phyloP scores from a whole-genome alignment of 768 basidiomycete species.

The Amanita pseudoporphyria region DNA sequence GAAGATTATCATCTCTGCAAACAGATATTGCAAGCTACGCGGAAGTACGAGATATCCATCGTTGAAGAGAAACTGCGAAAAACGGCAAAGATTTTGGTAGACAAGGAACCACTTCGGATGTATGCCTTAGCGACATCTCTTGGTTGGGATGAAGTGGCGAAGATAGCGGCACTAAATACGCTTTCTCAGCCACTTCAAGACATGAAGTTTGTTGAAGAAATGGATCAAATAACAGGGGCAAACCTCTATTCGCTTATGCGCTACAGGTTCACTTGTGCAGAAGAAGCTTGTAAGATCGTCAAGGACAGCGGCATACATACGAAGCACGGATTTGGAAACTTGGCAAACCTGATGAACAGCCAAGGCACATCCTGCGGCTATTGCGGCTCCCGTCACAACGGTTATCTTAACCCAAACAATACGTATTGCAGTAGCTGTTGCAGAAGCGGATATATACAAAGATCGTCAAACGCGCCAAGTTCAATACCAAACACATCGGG shows the following conservation, averaged over 20 bases:
- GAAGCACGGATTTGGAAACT: background rate
- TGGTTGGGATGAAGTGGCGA: background rate
- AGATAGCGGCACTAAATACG: background rate
- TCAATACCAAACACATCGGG: background rate
- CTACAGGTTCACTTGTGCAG: conserved; percentile 1
- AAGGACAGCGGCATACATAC: background rate
- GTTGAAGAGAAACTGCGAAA: background rate
- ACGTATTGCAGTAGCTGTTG: no score
- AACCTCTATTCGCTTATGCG: background rate
- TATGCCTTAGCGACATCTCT: background rate
- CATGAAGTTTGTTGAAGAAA: background rate
- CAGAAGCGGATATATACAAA: no score
- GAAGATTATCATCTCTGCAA: background rate
- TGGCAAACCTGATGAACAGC: background rate
- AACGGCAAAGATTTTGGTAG: background rate
- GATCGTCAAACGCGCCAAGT: no score
- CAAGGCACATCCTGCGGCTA: no score
- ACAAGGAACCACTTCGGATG: conserved; percentile 3
- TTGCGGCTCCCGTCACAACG: no score
- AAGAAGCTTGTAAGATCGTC: background rate
- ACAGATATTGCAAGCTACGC: background rate
- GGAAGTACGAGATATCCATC: conserved; percentile 2
- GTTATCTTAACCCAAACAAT: no score
- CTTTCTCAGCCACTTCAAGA: background rate
- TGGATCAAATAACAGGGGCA: background rate